Conservation (phyloP, 2,329 filamentous ascomycete genomes). For the Cadophora sp. region DNA sequence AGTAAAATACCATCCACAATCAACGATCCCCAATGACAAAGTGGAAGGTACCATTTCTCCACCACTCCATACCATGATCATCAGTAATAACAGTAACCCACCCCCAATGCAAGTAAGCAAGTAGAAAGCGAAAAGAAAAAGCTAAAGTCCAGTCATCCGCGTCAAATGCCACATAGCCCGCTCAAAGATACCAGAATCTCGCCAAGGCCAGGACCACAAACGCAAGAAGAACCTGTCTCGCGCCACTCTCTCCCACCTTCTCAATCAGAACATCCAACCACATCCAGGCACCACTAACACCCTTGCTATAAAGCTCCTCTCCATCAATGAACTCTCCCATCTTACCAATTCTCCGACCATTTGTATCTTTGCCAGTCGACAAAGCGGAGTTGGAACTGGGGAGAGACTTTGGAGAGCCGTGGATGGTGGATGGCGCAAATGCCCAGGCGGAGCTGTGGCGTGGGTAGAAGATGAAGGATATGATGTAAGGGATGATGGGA, state of each 20-base stretch:
- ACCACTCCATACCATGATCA: neutral
- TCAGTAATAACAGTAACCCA: neutral
- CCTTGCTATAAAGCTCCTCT: constrained; percentile 10
- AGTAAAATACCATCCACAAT: neutral
- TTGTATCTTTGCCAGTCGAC: neutral
- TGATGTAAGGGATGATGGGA: constrained; percentile 63
- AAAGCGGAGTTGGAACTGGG: neutral
- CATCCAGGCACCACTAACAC: constrained; percentile 7
- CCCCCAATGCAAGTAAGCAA: neutral
- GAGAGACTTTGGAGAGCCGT: constrained; percentile 60
- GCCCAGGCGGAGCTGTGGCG: constrained; percentile 68
- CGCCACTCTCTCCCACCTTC: neutral
- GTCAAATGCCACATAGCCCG: neutral
- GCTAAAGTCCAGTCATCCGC: neutral
- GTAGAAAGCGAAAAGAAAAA: neutral
- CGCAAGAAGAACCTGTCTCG: neutral
- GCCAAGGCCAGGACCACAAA: neutral
- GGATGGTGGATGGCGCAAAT: constrained; percentile 69
- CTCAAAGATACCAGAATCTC: constrained; percentile 1
- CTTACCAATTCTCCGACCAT: neutral
- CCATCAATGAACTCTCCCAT: constrained; percentile 10
- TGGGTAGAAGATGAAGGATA: constrained; percentile 72
- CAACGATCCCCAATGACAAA: neutral
- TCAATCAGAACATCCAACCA: constrained; percentile 4
- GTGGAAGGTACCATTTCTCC: neutral